Conservation (phyloP, 1,284 basidiomycete species). For the Peniophora sp. region DNA sequence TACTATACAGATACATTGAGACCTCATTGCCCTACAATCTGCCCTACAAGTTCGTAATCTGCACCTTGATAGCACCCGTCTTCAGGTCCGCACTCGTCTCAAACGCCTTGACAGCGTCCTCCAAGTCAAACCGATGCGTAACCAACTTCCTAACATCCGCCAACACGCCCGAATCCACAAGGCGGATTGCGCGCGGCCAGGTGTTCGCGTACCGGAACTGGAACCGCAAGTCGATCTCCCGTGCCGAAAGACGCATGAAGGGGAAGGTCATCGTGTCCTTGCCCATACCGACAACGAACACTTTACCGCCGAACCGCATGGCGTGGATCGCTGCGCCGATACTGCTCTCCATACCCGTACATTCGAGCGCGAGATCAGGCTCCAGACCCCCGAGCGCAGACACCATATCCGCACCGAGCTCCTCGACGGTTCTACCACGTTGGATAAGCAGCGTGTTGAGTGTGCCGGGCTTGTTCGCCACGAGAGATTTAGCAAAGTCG, state of each 20-base stretch:
- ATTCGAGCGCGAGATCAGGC: conserved; percentile 54
- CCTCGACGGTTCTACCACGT: conserved; percentile 31
- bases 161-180: conserved; percentile 60
- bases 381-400: conserved; percentile 33
- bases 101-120: conserved; percentile 74
- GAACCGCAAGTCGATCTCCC: conserved; percentile 57
- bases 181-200: conserved; percentile 79
- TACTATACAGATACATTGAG: too few relatives aligned
- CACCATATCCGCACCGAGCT: conserved; percentile 43
- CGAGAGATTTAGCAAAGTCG: conserved; percentile 73
- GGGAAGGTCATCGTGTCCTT: conserved; percentile 51
- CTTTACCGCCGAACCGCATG: conserved; percentile 45
- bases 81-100: conserved; percentile 64
- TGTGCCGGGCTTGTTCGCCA: conserved; percentile 40
- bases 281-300: conserved; percentile 61
- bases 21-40: too few relatives aligned
- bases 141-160: conserved; percentile 77
- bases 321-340: conserved; percentile 16
- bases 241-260: conserved; percentile 61
- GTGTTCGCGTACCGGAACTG: conserved; percentile 62
- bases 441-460: conserved; percentile 48
- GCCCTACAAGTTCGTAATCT: conserved; percentile 26
- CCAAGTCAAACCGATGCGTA: conserved; percentile 76
- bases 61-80: conserved; percentile 61
- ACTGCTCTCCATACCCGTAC: conserved; percentile 56